Evolutionary conservation across 1,139 yeast genomes (phyloP), one percentile per base, ranked within the genome.

Genomic region (Yarrowia galli): DNA sequence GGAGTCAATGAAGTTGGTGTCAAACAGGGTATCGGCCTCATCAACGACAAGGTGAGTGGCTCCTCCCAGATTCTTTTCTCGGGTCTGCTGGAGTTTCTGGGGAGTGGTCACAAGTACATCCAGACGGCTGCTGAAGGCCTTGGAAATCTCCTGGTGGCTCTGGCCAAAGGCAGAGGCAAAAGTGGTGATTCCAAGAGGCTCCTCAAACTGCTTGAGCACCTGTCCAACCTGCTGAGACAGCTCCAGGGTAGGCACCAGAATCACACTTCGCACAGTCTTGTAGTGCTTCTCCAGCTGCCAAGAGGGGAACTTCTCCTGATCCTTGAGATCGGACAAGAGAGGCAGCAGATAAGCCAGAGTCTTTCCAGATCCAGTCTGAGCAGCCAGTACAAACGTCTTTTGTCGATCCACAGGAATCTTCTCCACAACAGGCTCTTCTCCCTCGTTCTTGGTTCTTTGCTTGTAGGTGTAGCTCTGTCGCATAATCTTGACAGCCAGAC

Each of bases 291-390:
- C 69, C 46, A 69, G 67, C 23, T 70, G 71, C 75, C 75, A 75
- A n/a, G 69, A 70, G 7, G 69, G 69, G 8, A 68, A 64, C 8
- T 70, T 74, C 73, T 64, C 78, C 76, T 69, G 73, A 28, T 85
- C 87, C 70, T 89, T 87, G 72, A 91, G 79, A 71, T 85, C 86
- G 67, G 92, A 89, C 66, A 93, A 73, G 48, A 93, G 72, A 0
- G 97, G 92, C 0, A 91, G 86, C 70, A 93, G 77, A 75, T 93
- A 95, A 0, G 98, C 92, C 87, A 97, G 87, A 0, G 99, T 95
- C 76, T 95, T 95, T 10, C 99, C 98, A 0, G 97, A 89, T 0
- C 98, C 99, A 0, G 99, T 95, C 76, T 95, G 98, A 2, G 98
- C 97, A 1, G 98, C 98, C 69, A 95, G 78, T 3, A 96, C 87